Base-by-base conservation (phyloP, 2,329 filamentous ascomycete species). In the Neopestalotiopsis sp. region DNA sequence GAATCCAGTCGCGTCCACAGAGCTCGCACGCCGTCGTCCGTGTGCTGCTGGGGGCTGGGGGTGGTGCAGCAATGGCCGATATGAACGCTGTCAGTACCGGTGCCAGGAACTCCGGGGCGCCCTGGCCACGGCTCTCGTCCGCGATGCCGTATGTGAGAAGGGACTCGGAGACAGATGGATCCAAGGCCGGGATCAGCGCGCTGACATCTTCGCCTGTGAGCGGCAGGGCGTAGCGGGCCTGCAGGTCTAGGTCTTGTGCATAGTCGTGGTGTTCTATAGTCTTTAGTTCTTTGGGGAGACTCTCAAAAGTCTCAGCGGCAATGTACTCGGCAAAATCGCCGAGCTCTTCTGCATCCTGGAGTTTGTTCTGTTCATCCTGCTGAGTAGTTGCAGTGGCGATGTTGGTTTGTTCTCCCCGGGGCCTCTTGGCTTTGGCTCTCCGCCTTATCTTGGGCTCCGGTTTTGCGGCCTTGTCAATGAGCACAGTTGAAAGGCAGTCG, bases 311-410 rank as follows among this genome's bases (percentile, higher is more conserved):
- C 76, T 92, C 88, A 62, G 83, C 80, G 30, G 93, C 90, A 38
- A 96, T 86, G 79, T 95, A 96, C 83, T 95, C 90, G 67, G 93
- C 90, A 79, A 97, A 97, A 1, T 97, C 94, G 32, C 89, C 88
- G 28, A 96, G 81, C 67, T 95, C 93, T 73, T 92, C 91, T 4
- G 87, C 88, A 72, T 88, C 69, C 56, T 66, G 76, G 14, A 56
- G 38, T 20, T n/a, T 38, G 49, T 20, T 49, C 3, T 42, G 32
- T 9, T 38, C 14, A 1, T 4, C 17, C 32, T 17, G 9, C 20
- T n/a, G 20, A 9, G 17, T 52, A n/a, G 45, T 52, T 24, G 45
- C 3, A n/a, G 45, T 4, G 20, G 20, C 14, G 63, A 17, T 30
- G 67, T 58, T 57, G 59, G 42, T 30, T 68, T 28, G 28, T 57